These are phyloP conservation scores for Artomyces pyxidatus DNA, from an alignment of 768 basidiomycete species.

Conservation along the genomic window DNA sequence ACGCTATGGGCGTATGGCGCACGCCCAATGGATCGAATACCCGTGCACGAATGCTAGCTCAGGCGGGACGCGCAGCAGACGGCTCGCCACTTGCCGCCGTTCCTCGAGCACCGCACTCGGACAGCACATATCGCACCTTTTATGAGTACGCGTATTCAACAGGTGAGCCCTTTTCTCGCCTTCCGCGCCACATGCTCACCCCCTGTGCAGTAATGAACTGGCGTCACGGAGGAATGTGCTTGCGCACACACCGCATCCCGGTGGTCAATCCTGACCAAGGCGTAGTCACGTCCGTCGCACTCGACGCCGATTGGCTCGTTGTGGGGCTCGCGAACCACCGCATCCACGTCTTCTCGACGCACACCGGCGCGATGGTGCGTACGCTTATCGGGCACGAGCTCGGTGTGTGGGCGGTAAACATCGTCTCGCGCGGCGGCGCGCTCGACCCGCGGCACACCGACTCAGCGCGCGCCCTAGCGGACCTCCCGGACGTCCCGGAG, in stretches of 20 bases:
- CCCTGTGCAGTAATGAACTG: conserved; percentile 16
- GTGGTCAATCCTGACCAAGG: conserved; percentile 37
- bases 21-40: too few relatives aligned
- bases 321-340: conserved; percentile 82
- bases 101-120: not conserved
- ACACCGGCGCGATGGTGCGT: conserved; percentile 64
- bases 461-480: not conserved
- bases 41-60: not conserved
- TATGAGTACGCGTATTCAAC: conserved; percentile 15
- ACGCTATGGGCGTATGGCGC: not conserved
- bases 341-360: conserved; percentile 79
- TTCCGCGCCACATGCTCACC: not conserved
- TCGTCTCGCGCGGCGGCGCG: conserved; percentile 60
- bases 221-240: conserved; percentile 11
- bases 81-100: not conserved
- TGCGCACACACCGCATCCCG: conserved; percentile 17
- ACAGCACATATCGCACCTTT: not conserved
- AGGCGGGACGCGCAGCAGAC: not conserved
- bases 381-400: conserved; percentile 78
- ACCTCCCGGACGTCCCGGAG: not conserved
- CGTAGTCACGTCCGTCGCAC: conserved; percentile 80
- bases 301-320: conserved; percentile 79
- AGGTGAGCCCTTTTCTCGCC: conserved; percentile 2
- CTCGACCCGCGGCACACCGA: conserved; percentile 12
- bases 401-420: conserved; percentile 89